phyloP scores from a whole-genome alignment of 2,329 filamentous ascomycete species.

The Coniosporium tulheliwenetii region DNA sequence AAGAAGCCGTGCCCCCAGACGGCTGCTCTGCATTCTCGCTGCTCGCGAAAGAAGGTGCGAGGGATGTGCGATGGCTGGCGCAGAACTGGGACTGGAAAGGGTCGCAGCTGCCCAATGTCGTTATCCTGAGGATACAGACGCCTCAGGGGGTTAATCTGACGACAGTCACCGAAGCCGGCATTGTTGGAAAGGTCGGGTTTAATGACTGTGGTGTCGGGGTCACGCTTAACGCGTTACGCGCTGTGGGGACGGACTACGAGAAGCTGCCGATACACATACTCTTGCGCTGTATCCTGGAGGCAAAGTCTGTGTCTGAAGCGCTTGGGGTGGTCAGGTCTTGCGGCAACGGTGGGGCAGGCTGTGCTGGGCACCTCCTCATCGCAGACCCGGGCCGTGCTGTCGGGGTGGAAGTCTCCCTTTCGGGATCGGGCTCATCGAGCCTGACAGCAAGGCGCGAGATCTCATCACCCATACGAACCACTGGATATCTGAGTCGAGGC shows the following conservation, averaged over 20 bases:
- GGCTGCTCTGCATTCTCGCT: constrained; percentile 40
- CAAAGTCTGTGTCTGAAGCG: constrained; percentile 13
- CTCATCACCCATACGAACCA: too few species aligned
- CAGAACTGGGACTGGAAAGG: constrained; percentile 49
- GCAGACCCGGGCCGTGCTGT: too few species aligned
- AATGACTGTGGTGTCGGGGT: constrained; percentile 43
- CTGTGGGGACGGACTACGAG: constrained; percentile 34
- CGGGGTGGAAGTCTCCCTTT: too few species aligned
- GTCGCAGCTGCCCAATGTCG: constrained; percentile 32
- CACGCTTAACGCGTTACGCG: constrained; percentile 46
- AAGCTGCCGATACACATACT: constrained; percentile 47
- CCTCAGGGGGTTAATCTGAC: constrained; percentile 29
- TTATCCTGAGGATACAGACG: constrained; percentile 31
- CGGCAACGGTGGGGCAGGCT: too few species aligned
- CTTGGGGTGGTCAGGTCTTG: too few species aligned
- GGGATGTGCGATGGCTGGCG: constrained; percentile 21
- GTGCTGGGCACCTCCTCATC: too few species aligned
- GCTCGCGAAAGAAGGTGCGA: constrained; percentile 16
- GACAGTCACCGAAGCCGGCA: constrained; percentile 44
- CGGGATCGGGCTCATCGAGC: too few species aligned
- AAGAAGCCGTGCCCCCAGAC: constrained; percentile 30
- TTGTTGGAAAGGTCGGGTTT: constrained; percentile 51
- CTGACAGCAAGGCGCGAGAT: too few species aligned
- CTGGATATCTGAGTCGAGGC: too few species aligned
- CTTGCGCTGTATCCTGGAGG: constrained; percentile 39